Percentiles rank a stretch among this genome's conserved stretches.
Evolutionary conservation across 441 rosid genomes (phyloP).

Genomic region (Manihot esculenta): DNA sequence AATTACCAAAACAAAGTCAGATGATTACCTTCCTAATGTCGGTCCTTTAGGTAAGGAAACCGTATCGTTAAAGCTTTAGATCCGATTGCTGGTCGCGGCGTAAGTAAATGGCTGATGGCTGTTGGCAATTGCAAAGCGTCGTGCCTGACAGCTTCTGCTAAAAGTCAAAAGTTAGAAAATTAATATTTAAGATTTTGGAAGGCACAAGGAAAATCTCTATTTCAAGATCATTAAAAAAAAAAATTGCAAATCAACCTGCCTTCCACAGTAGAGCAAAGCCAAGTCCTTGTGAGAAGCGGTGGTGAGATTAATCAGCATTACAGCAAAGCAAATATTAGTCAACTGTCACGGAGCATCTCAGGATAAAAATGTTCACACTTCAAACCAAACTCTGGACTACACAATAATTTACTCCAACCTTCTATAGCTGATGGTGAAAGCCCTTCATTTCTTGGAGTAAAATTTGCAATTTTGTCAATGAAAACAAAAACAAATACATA

Average conservation of each 20-base stretch:
- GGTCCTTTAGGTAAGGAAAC: not conserved
- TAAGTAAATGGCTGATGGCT: not conserved
- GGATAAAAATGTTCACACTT: slow-evolving; percentile 24
- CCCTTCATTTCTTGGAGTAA: not conserved
- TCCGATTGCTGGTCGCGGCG: not conserved
- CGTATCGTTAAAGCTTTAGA: not conserved
- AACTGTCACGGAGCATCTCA: not conserved
- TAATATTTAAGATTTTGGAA: not conserved
- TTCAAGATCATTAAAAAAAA: not conserved
- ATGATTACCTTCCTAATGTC: not conserved
- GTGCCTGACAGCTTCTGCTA: slow-evolving; percentile 3
- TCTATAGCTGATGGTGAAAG: not conserved
- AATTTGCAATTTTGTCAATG: not conserved
- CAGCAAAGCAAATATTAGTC: slow-evolving; percentile 18
- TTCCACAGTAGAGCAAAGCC: not conserved
- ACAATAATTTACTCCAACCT: not conserved
- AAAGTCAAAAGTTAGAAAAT: slow-evolving; percentile 3
- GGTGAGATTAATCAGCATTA: slow-evolving; percentile 3
- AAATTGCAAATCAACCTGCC: not conserved
- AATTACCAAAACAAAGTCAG: not conserved
- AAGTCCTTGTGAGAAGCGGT: not conserved
- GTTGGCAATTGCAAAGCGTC: not conserved
- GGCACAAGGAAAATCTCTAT: not conserved
- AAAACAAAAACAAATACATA: not conserved
- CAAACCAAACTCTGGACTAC: slow-evolving; percentile 4